Percentiles rank a stretch among this genome's conserved stretches.
Evolutionary conservation across 108 stramenopile genomes (phyloP).

Genomic region (Skeletonema costatum): DNA sequence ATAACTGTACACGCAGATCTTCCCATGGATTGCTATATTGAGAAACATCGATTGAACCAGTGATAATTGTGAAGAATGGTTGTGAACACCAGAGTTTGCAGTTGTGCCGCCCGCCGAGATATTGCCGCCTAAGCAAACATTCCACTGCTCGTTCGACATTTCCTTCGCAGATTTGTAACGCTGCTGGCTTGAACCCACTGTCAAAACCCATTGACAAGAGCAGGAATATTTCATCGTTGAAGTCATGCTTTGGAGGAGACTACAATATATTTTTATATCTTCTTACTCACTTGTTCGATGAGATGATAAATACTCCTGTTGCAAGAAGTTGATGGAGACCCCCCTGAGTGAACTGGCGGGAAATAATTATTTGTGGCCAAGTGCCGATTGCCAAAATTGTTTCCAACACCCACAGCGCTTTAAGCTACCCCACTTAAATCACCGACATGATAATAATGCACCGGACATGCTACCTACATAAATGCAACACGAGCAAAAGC

Average conservation of each 20-base stretch:
- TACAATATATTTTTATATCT: too few species aligned
- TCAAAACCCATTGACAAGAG: constrained; percentile 74
- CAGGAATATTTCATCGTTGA: constrained; percentile 9
- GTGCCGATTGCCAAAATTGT: too few species aligned
- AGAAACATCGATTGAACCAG: constrained; percentile 45
- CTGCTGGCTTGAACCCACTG: constrained; percentile 34
- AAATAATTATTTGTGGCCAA: too few species aligned
- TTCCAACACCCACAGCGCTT: too few species aligned
- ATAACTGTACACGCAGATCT: constrained; percentile 83
- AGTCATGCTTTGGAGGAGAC: not conserved
- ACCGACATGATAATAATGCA: too few species aligned
- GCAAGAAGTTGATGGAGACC: too few species aligned
- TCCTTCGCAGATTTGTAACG: constrained; percentile 45
- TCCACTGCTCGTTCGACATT: constrained; percentile 68
- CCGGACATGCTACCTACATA: too few species aligned
- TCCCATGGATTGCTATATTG: constrained; percentile 69
- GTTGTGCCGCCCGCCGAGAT: not conserved
- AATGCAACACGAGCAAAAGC: too few species aligned
- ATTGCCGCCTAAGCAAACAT: constrained; percentile 42
- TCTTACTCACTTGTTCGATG: too few species aligned
- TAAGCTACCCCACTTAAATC: too few species aligned
- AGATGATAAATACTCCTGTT: too few species aligned
- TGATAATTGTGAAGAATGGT: not conserved
- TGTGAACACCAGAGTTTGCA: not conserved
- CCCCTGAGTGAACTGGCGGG: too few species aligned